Evolutionary conservation across 176 grass and related monocot species (phyloP), one percentile per base, ranked within the genome.

Genomic region (Musa beccarii): DNA sequence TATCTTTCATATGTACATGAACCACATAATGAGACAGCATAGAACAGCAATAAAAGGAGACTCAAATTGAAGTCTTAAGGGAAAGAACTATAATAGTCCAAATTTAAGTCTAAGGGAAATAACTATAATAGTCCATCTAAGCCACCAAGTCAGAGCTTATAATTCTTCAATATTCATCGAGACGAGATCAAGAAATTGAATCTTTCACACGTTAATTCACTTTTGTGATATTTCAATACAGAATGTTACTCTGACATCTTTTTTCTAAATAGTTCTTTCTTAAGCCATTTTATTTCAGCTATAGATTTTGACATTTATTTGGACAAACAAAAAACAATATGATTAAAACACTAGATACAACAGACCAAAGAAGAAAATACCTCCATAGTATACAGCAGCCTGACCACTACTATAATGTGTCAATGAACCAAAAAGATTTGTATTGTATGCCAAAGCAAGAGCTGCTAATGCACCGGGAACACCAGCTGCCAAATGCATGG

Each of bases 361-460:
- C 4, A 43, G 34, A 43, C 34, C 34, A 5, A 43, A 43, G 51
- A 13, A 8, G 16, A 77, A 83, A 66, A 72, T 96, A 96, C 93
- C 93, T 92, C 93, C 89, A 77, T 86, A 96, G 76, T 96, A 92
- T 19, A 96, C 93, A 49, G 89, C 89, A 72, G 89, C 87, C 77
- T 96, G 93, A 49, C 89, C 89, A 53, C 89, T 92, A 54, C 89
- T 96, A 66, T 92, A 96, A 73, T 96, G 89, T 76, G 89, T 92
- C 68, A 88, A 66, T 16, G 89, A 70, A 68, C 87, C 93, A 71
- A 96, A 96, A 54, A 96, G 43, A 90, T 92, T 86, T 63, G 93
- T 92, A 77, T 86, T 90, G 76, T 88, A 92, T 63, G 83, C 89
- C 83, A 96, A 68, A 83, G 85, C 79, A 69, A 92, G 89, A 21